Evolutionary conservation across 306 rosid genomes (phyloP).

Genomic region (Sicyos baderoa): DNA sequence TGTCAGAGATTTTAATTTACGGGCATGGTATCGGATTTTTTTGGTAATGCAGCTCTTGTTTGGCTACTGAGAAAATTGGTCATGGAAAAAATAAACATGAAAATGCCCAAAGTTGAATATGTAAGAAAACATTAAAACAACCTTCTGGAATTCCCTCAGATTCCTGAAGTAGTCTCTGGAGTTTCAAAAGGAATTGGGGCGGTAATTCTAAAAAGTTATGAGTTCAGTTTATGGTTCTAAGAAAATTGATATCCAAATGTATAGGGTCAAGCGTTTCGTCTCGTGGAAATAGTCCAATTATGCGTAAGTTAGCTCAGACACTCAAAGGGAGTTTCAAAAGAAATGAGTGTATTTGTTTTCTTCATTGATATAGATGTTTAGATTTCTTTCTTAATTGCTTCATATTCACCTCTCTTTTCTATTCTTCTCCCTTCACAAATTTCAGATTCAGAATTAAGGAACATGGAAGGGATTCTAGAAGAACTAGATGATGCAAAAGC

Average conservation of each 20-base stretch:
- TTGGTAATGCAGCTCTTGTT: too few species aligned
- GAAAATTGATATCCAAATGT: too few species aligned
- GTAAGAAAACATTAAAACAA: not conserved
- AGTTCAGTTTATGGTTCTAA: too few species aligned
- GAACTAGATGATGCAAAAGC: slow-evolving; percentile 62
- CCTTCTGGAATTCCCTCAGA: not conserved
- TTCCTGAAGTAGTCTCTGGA: not conserved
- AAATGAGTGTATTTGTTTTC: not conserved
- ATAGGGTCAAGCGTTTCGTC: too few species aligned
- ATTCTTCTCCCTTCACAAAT: not conserved
- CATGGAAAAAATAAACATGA: too few species aligned
- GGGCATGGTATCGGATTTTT: not conserved
- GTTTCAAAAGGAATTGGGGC: not conserved
- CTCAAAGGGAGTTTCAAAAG: not conserved
- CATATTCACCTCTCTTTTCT: not conserved
- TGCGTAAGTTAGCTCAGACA: too few species aligned
- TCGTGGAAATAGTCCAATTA: too few species aligned
- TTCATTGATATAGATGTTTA: too few species aligned
- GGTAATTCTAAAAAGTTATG: too few species aligned
- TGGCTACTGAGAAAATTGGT: too few species aligned
- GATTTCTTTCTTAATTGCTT: too few species aligned
- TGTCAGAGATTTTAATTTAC: not conserved
- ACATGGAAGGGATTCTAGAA: slow-evolving; percentile 51
- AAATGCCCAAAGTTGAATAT: not conserved
- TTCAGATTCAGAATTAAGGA: slow-evolving; percentile 16